Evolutionary conservation across 164 flowering plant species (phyloP).

Genomic region (Vitis amurensis): DNA sequence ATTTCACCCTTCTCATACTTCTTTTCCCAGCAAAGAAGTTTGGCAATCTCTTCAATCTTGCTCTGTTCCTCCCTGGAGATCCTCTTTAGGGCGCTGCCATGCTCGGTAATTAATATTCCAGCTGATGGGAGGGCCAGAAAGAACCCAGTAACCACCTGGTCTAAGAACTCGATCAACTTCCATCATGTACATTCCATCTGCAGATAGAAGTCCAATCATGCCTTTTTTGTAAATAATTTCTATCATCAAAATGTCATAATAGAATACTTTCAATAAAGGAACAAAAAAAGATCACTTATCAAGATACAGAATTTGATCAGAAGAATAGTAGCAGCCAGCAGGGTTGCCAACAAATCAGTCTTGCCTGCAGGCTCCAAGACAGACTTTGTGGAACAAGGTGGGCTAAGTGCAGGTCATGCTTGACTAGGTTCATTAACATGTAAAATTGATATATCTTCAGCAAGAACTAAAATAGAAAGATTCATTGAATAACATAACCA

Average conservation of each 20-base stretch:
- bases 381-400: background rate
- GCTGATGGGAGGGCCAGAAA: constrained; percentile 54
- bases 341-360: background rate
- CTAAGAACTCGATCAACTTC: constrained; percentile 56
- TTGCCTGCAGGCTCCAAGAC: no score
- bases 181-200: constrained; percentile 61
- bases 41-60: constrained; percentile 47
- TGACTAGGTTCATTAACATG: background rate
- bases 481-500: background rate
- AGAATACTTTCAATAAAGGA: background rate
- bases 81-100: constrained; percentile 53
- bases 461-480: background rate
- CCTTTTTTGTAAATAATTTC: background rate
- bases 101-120: constrained; percentile 40
- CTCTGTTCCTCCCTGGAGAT: constrained; percentile 46
- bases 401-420: background rate
- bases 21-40: constrained; percentile 59
- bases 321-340: background rate
- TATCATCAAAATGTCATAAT: background rate
- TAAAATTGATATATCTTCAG: background rate
- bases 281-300: background rate
- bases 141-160: constrained; percentile 58
- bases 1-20: constrained; percentile 47
- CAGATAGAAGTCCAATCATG: background rate
- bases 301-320: background rate